A percentile compares a stretch with the other conserved stretches of the same genome.
These are phyloP conservation scores for Xerocomellus chrysenteron DNA, from an alignment of 768 basidiomycete species.

Conservation along the genomic window DNA sequence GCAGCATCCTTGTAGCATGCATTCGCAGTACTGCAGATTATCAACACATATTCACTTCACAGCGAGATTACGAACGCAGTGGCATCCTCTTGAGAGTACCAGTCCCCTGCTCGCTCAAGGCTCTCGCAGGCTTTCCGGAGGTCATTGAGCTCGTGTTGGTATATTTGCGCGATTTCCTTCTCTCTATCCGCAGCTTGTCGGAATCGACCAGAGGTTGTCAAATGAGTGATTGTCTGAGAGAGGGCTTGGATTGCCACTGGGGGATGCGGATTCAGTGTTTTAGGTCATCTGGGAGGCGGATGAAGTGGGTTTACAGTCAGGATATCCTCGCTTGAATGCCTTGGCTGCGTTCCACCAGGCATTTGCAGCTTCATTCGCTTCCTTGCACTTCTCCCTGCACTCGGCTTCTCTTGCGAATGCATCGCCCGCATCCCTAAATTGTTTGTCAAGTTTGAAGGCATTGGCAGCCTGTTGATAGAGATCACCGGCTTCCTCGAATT, in stretches of 20 bases:
- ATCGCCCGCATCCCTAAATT: constrained; percentile 90
- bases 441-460: constrained; percentile 87
- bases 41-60: background rate
- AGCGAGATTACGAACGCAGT: constrained; percentile 65
- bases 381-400: constrained; percentile 85
- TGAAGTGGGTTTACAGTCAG: constrained; percentile 62
- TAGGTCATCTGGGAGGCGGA: background rate
- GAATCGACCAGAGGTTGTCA: constrained; percentile 85
- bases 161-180: constrained; percentile 94
- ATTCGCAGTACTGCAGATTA: constrained; percentile 76
- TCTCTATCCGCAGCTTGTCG: constrained; percentile 97
- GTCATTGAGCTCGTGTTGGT: constrained; percentile 80
- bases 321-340: constrained; percentile 87
- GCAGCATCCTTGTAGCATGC: constrained; percentile 96
- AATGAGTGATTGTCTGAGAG: constrained; percentile 77
- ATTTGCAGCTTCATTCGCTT: constrained; percentile 92
- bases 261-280: constrained; percentile 10
- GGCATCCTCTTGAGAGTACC: constrained; percentile 98
- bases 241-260: constrained; percentile 89
- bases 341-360: constrained; percentile 99
- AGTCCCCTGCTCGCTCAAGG: constrained; percentile 88
- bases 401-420: constrained; percentile 93
- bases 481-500: constrained; percentile 95
- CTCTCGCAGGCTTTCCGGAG: constrained; percentile 87
- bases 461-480: constrained; percentile 94